A percentile compares a stretch with the other conserved stretches of the same genome.
These are phyloP conservation scores for Trypethelium eluteriae DNA, from an alignment of 495 filamentous ascomycete genomes.

Conservation along the genomic window DNA sequence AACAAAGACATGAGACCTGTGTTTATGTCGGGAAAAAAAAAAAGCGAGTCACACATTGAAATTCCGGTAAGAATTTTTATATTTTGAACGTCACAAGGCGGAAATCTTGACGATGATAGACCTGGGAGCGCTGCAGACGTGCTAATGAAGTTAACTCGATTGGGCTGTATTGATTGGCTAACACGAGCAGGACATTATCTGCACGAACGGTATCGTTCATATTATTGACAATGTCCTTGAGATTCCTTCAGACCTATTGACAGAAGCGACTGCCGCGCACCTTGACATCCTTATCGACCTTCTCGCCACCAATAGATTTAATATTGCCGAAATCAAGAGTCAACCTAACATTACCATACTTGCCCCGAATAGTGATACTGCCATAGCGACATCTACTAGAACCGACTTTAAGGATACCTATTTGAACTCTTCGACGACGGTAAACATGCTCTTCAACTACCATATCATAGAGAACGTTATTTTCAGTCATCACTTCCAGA, in stretches of 20 bases:
- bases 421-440: neutral
- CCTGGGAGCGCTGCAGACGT: neutral
- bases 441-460: conserved; percentile 19
- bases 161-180: neutral
- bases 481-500: conserved; percentile 12
- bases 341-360: conserved; percentile 20
- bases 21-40: conserved; percentile 11
- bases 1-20: neutral
- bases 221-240: conserved; percentile 30
- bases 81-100: neutral
- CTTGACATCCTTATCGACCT: conserved; percentile 22
- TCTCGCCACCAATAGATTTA: conserved; percentile 19
- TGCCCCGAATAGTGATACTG: conserved; percentile 17
- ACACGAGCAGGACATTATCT: conserved; percentile 15
- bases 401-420: conserved; percentile 11
- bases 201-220: conserved; percentile 27
- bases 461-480: conserved; percentile 19
- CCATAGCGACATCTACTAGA: conserved; percentile 4
- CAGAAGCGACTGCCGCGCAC: conserved; percentile 15
- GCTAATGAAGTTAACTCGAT: neutral
- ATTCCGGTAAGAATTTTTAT: neutral
- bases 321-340: conserved; percentile 20
- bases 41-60: conserved; percentile 2
- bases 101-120: neutral
- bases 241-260: conserved; percentile 21